phyloP scores from a whole-genome alignment of 257 asterid species.

The Ocimum tenuiflorum region DNA sequence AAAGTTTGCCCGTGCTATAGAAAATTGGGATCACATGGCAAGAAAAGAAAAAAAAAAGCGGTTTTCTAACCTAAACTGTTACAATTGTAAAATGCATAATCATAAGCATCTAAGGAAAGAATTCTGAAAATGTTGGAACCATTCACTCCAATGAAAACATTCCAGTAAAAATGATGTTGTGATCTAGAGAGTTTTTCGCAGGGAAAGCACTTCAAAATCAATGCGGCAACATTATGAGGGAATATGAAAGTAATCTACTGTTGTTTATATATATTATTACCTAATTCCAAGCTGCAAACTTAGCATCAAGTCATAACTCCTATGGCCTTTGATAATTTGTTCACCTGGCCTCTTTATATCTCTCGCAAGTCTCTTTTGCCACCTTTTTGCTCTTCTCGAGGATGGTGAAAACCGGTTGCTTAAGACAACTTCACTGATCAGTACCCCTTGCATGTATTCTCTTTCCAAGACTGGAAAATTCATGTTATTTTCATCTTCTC shows the following conservation, averaged over 20 bases:
- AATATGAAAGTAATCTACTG: background rate
- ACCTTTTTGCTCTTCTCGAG: constrained; percentile 57
- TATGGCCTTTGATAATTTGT: constrained; percentile 87
- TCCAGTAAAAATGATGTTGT: background rate
- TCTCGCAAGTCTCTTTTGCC: constrained; percentile 58
- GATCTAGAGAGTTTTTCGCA: background rate
- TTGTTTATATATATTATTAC: constrained; percentile 26
- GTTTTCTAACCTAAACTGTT: background rate
- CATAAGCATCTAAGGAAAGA: background rate
- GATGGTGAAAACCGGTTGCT: constrained; percentile 67
- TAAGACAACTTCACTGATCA: constrained; percentile 72
- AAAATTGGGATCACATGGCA: background rate
- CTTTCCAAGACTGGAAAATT: constrained; percentile 72
- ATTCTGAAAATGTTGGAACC: background rate
- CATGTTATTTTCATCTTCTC: constrained; percentile 39
- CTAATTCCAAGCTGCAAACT: constrained; percentile 98
- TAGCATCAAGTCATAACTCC: constrained; percentile 96
- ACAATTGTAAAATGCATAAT: background rate
- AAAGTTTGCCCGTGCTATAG: background rate
- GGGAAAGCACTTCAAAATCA: background rate
- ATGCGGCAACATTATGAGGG: background rate
- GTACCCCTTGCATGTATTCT: constrained; percentile 95
- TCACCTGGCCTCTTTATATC: constrained; percentile 89
- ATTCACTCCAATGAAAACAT: background rate
- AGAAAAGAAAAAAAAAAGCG: background rate